These are phyloP conservation scores for Aspergillus hiratsukae DNA, from an alignment of 2,329 filamentous ascomycete genomes.

Conservation along the genomic window DNA sequence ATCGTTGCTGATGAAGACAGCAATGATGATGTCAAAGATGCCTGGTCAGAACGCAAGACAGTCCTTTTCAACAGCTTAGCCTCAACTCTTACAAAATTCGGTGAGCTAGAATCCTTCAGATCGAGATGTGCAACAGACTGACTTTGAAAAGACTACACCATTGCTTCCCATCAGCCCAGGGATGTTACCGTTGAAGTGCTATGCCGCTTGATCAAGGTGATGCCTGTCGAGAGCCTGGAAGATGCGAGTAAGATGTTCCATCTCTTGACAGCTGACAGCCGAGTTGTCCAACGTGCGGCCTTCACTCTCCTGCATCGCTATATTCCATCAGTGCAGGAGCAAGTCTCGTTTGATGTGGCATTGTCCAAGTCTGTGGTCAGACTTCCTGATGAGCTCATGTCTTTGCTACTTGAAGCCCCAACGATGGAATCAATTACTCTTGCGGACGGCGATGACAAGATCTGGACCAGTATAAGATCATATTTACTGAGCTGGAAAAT, in stretches of 20 bases:
- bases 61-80: slow-evolving; percentile 55
- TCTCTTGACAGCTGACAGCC: slow-evolving; percentile 70
- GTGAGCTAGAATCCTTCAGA: slow-evolving; percentile 21
- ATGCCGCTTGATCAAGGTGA: slow-evolving; percentile 61
- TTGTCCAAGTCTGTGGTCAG: slow-evolving; percentile 53
- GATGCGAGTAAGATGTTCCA: slow-evolving; percentile 68
- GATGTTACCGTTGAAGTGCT: slow-evolving; percentile 73
- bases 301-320: slow-evolving; percentile 75
- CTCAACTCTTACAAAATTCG: slow-evolving; percentile 37
- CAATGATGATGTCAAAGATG: slow-evolving; percentile 82
- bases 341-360: slow-evolving; percentile 72
- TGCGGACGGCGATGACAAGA: slow-evolving; percentile 58
- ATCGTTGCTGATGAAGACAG: slow-evolving; percentile 56
- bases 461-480: slow-evolving; percentile 66
- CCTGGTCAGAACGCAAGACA: slow-evolving; percentile 58
- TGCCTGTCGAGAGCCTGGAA: slow-evolving; percentile 59
- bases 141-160: slow-evolving; percentile 40
- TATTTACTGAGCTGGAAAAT: slow-evolving; percentile 89
- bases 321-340: slow-evolving; percentile 73
- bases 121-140: slow-evolving; percentile 2
- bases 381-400: slow-evolving; percentile 79
- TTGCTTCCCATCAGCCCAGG: slow-evolving; percentile 60
- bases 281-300: slow-evolving; percentile 71
- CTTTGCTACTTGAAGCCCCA: slow-evolving; percentile 74
- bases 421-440: slow-evolving; percentile 64